Evolutionary conservation across 768 basidiomycete genomes (phyloP), one percentile per base, ranked within the genome.

Genomic region (Tricholoma saponaceum): DNA sequence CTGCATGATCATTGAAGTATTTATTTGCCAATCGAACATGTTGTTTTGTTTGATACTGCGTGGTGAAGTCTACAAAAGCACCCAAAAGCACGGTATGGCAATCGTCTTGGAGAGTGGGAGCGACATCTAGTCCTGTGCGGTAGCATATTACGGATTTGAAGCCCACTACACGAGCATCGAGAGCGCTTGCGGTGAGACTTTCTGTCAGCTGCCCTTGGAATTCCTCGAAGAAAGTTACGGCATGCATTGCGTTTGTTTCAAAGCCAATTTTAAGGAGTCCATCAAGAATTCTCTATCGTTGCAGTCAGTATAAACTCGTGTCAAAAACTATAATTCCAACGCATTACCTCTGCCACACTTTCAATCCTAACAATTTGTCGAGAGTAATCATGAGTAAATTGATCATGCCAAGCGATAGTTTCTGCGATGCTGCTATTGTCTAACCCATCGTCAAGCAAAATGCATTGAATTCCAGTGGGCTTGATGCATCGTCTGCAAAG

Each of bases 91-190:
- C 33, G 25, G 64, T 46, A 49, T 71, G 54, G 69, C 13, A 32
- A 58, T 59, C 67, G 10, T 56, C 59, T 2, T 66, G 62, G 10
- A 69, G 61, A 16, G 62, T 59, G 0, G 71, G 58, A 2, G 70
- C 64, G 25, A 92, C 76, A 62, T 84, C 76, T 46, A 92, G 73
- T 2, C 90, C 90, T 0, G 89, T 88, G 50, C 90, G 82, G 66
- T 92, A 92, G 69, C 89, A 89, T 1, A 83, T 77, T 44, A 90
- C 79, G 9, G 88, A 89, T 68, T 92, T 92, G 78, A 90, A 89
- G 1, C 79, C 83, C 1, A 73, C 88, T 9, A 90, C 85, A 30
- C 75, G 70, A 0, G 70, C 63, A 57, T 86, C 77, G 4, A 37
- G 55, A 2, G 83, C 83, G 54, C 67, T 64, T 0, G 67, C 57